phyloP scores from a whole-genome alignment of 257 asterid genomes.

The Scutellaria minor region DNA sequence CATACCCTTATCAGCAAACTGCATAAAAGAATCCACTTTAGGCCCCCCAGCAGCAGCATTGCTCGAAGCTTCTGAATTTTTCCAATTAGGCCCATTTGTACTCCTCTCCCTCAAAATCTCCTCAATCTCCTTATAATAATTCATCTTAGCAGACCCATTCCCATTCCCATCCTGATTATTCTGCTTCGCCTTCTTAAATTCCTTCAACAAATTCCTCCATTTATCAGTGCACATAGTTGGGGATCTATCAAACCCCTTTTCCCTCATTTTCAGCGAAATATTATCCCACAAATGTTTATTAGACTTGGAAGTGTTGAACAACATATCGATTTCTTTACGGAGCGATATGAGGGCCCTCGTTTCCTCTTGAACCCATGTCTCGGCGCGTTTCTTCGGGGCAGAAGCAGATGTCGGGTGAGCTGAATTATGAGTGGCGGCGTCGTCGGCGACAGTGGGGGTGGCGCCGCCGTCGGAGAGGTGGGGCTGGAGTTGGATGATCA shows the following conservation, averaged over 20 bases:
- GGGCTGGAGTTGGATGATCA: slow-evolving; percentile 55
- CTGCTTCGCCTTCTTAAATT: slow-evolving; percentile 82
- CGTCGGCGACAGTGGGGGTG: slow-evolving; percentile 44
- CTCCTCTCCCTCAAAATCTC: slow-evolving; percentile 68
- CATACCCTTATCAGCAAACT: slow-evolving; percentile 79
- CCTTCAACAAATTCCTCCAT: slow-evolving; percentile 93
- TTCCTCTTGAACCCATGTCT: slow-evolving; percentile 90
- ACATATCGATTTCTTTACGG: slow-evolving; percentile 69
- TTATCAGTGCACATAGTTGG: slow-evolving; percentile 96
- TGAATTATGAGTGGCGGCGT: slow-evolving; percentile 36
- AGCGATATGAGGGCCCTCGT: slow-evolving; percentile 66
- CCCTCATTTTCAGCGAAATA: slow-evolving; percentile 87
- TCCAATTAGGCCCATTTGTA: slow-evolving; percentile 51
- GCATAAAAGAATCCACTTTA: slow-evolving; percentile 79
- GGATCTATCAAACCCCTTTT: slow-evolving; percentile 86
- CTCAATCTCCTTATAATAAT: slow-evolving; percentile 73
- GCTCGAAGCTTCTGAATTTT: slow-evolving; percentile 47
- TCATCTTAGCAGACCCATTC: slow-evolving; percentile 64
- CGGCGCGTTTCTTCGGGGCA: slow-evolving; percentile 83
- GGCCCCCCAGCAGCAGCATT: slow-evolving; percentile 34
- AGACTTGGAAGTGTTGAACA: slow-evolving; percentile 84
- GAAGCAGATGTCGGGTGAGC: slow-evolving; percentile 43
- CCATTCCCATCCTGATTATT: slow-evolving; percentile 46
- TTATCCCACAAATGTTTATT: slow-evolving; percentile 90
- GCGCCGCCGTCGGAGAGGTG: slow-evolving; percentile 39